Evolutionary conservation across 2,329 filamentous ascomycete species (phyloP).

Genomic region (Arthrinium phaeospermum): DNA sequence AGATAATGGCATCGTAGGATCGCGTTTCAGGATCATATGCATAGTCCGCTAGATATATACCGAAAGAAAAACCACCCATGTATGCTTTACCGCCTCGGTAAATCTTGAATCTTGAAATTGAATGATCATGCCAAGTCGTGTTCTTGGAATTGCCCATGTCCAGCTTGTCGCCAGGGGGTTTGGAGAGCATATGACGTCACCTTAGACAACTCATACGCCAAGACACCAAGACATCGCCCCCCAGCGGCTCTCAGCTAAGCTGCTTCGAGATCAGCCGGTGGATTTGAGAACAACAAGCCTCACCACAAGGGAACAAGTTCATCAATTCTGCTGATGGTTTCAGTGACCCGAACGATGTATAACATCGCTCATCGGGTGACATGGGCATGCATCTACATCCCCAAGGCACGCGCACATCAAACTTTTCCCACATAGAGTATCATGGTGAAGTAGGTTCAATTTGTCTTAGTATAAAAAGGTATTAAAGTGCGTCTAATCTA

Average conservation of each 20-base stretch:
- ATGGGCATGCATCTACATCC: neutral
- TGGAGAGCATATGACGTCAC: constrained; percentile 6
- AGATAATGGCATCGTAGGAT: neutral
- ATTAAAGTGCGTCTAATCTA: constrained; percentile 11
- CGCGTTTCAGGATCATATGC: neutral
- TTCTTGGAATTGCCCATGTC: constrained; percentile 14
- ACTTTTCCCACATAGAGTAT: neutral
- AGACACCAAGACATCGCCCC: neutral
- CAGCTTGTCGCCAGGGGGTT: neutral
- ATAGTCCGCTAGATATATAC: constrained; percentile 2
- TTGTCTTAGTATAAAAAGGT: neutral
- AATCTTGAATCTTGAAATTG: constrained; percentile 1
- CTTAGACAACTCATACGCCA: neutral
- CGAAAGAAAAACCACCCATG: neutral
- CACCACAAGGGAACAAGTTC: neutral
- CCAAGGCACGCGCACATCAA: neutral
- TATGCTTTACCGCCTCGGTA: neutral
- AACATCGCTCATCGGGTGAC: neutral
- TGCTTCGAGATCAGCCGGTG: neutral
- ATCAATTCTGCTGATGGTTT: neutral
- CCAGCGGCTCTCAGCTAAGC: neutral
- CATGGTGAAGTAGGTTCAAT: neutral
- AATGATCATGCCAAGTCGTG: constrained; percentile 9
- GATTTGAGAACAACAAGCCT: neutral
- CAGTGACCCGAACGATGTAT: neutral